Conservation (phyloP, 495 filamentous ascomycete genomes). For the Penicillium egyptiacum region DNA sequence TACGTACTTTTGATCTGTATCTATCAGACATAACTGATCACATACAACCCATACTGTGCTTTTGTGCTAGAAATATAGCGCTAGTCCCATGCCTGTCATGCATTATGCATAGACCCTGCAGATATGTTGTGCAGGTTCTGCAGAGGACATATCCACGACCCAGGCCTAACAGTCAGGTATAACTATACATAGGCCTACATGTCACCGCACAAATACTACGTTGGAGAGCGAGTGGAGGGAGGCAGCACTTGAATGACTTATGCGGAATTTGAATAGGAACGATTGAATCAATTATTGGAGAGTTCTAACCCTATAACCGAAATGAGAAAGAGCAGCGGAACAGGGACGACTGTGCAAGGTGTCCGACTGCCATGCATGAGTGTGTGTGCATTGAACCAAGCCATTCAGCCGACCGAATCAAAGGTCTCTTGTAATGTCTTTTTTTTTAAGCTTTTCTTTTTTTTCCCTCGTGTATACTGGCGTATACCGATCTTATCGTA, state of each 20-base stretch:
- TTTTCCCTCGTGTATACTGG: conserved; percentile 1
- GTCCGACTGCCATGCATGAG: conserved; percentile 8
- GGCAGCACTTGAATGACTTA: background rate
- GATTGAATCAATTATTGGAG: conserved; percentile 20
- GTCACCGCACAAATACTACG: background rate
- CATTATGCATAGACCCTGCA: conserved; percentile 11
- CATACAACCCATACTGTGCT: background rate
- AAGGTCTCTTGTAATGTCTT: conserved; percentile 10
- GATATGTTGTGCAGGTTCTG: conserved; percentile 12
- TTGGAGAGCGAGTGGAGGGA: background rate
- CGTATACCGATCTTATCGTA: conserved; percentile 5
- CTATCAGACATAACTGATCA: conserved; percentile 2
- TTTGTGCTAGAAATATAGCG: background rate
- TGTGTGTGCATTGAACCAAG: conserved; percentile 11
- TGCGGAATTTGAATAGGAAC: conserved; percentile 1
- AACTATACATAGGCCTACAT: background rate
- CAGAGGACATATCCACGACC: background rate
- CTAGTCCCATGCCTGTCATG: conserved; percentile 1
- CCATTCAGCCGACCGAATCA: background rate
- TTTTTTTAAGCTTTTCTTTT: conserved; percentile 12
- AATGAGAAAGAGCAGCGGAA: conserved; percentile 11
- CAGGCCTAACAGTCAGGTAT: background rate
- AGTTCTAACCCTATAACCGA: conserved; percentile 14
- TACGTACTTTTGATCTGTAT: conserved; percentile 10
- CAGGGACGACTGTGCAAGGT: conserved; percentile 9